Conservation (phyloP, 257 asterid genomes). For the Fraxinus americana region DNA sequence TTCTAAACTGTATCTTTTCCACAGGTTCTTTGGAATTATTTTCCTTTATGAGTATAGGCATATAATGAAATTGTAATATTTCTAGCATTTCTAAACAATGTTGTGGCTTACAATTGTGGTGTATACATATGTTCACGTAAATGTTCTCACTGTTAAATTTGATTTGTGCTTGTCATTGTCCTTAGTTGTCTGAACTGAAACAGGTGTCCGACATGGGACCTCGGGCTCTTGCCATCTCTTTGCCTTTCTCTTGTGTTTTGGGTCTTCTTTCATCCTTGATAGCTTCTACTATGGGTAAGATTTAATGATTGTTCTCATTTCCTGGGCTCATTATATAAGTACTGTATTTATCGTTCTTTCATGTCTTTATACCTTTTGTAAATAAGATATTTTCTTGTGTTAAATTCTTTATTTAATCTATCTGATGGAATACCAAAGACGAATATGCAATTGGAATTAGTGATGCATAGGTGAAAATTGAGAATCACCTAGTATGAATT, state of each 20-base stretch:
- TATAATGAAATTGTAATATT: slow-evolving; percentile 2
- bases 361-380: background rate
- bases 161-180: background rate
- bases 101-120: background rate
- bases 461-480: background rate
- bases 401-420: background rate
- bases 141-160: background rate
- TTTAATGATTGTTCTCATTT: slow-evolving; percentile 22
- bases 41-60: background rate
- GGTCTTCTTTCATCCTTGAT: slow-evolving; percentile 93
- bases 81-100: slow-evolving; percentile 6
- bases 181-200: slow-evolving; percentile 18
- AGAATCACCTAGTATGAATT: background rate
- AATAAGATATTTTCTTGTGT: too few species aligned
- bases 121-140: background rate
- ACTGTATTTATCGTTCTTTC: background rate
- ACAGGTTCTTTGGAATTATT: background rate
- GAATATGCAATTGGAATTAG: background rate
- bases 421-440: background rate
- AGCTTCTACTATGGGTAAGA: slow-evolving; percentile 92
- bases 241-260: slow-evolving; percentile 88
- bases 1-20: background rate
- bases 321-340: background rate
- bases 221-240: slow-evolving; percentile 90
- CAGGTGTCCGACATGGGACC: slow-evolving; percentile 89